These are phyloP conservation scores for Colletotrichum paranaense DNA, from an alignment of 2,329 filamentous ascomycete genomes.

Conservation along the genomic window DNA sequence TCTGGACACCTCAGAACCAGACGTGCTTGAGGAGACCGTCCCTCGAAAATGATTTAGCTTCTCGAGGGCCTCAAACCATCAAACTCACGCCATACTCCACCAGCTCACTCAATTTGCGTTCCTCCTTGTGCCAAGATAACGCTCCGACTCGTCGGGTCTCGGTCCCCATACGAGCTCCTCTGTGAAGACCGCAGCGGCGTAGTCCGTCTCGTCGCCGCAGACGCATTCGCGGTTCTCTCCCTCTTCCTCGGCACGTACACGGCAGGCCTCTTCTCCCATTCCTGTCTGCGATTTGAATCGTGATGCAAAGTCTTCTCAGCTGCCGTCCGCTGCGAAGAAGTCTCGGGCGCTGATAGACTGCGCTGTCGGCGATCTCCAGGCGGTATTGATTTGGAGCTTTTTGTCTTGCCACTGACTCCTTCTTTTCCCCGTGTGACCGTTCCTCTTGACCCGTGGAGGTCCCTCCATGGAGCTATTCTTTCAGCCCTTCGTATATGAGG, in stretches of 20 bases:
- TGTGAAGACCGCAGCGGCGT: background rate
- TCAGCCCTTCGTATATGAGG: background rate
- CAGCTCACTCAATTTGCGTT: background rate
- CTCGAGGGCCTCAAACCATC: too few relatives aligned
- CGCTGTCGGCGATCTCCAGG: background rate
- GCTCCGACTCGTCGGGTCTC: background rate
- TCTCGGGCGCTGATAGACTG: background rate
- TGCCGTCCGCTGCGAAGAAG: background rate
- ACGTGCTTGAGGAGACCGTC: too few relatives aligned
- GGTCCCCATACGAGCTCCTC: background rate
- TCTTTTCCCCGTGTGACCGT: too few relatives aligned
- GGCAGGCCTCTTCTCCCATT: background rate
- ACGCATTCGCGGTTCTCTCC: background rate
- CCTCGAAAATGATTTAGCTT: too few relatives aligned
- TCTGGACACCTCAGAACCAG: too few relatives aligned
- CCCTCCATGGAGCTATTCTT: background rate
- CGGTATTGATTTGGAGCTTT: too few relatives aligned
- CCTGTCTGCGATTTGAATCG: background rate
- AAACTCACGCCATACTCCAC: too few relatives aligned
- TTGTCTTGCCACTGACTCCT: background rate
- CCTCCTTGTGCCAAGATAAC: background rate
- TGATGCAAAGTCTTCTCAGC: background rate
- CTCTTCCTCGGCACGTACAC: background rate
- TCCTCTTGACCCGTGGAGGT: background rate
- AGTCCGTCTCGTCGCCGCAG: background rate